Conservation (phyloP, 331 rosid genomes). For the Rosa hybrid region DNA sequence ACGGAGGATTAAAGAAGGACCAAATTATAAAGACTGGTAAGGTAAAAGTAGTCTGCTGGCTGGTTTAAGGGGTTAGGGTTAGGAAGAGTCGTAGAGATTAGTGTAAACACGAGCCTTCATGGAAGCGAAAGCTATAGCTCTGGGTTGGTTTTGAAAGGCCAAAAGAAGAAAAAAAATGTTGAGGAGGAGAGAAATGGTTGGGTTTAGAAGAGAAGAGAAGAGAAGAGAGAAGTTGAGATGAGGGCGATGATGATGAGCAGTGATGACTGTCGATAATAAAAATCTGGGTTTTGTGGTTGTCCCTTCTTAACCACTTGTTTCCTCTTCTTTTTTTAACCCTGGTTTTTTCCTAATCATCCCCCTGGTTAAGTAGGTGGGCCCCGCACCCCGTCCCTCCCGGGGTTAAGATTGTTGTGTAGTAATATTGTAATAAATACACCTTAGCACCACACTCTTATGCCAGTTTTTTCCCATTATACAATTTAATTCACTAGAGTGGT, state of each 20-base stretch:
- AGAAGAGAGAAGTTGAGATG: not conserved
- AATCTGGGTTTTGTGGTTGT: conserved; percentile 76
- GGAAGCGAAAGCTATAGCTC: not conserved
- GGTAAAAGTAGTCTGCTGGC: not conserved
- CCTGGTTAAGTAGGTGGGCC: conserved; percentile 76
- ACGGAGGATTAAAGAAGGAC: not conserved
- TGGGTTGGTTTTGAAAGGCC: not conserved
- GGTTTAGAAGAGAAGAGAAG: not conserved
- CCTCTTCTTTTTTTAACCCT: conserved; percentile 54
- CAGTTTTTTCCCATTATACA: not conserved
- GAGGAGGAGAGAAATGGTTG: not conserved
- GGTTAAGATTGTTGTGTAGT: conserved; percentile 57
- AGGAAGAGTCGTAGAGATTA: conserved; percentile 38
- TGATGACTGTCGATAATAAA: conserved; percentile 71
- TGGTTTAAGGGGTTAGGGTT: conserved; percentile 42
- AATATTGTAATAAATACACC: conserved; percentile 48
- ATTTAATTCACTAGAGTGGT: not conserved
- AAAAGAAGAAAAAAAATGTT: not conserved
- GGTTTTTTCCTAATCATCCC: conserved; percentile 58
- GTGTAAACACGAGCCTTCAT: conserved; percentile 14
- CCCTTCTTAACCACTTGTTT: conserved; percentile 82
- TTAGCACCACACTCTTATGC: not conserved
- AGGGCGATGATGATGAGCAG: conserved; percentile 42
- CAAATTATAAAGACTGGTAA: conserved; percentile 11
- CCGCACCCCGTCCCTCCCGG: conserved; percentile 38